These are phyloP conservation scores for Ulota crispa DNA, from an alignment of 225 moss, liverwort and hornwort species.

Conservation along the genomic window DNA sequence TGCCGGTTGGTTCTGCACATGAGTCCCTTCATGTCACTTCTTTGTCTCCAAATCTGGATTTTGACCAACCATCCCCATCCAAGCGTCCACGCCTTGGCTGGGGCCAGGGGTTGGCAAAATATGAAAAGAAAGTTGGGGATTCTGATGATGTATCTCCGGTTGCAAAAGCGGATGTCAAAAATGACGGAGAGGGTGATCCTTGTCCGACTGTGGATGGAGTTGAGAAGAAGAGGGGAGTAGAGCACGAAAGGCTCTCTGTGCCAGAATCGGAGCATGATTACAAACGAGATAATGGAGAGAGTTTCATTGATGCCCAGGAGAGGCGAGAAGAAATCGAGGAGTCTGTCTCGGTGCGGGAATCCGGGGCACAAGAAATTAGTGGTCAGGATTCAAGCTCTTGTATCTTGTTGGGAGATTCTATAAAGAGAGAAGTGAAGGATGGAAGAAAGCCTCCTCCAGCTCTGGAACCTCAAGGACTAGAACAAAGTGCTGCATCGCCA, in stretches of 20 bases:
- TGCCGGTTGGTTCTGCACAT: constrained; percentile 23
- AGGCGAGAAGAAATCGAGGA: constrained; percentile 21
- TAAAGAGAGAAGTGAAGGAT: constrained; percentile 12
- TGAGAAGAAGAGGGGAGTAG: constrained; percentile 30
- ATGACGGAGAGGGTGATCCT: constrained; percentile 23
- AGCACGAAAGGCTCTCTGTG: neutral
- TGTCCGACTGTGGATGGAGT: constrained; percentile 9
- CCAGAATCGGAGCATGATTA: constrained; percentile 9
- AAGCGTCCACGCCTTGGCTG: constrained; percentile 69
- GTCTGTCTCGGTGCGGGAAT: neutral
- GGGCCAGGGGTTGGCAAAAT: constrained; percentile 70
- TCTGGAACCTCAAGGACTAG: neutral
- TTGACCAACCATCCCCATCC: constrained; percentile 47
- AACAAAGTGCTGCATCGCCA: neutral
- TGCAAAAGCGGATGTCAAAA: neutral
- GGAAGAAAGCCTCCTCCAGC: constrained; percentile 8
- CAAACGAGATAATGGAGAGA: constrained; percentile 11
- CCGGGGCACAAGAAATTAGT: neutral
- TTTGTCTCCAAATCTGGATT: constrained; percentile 31
- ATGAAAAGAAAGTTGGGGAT: constrained; percentile 58
- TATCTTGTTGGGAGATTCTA: constrained; percentile 2
- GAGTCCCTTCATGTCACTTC: constrained; percentile 21
- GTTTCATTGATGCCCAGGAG: constrained; percentile 4
- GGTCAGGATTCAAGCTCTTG: constrained; percentile 2
- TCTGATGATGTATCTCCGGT: constrained; percentile 31